phyloP scores from a whole-genome alignment of 768 basidiomycete species.

The Rhodotorula taiwanensis region DNA sequence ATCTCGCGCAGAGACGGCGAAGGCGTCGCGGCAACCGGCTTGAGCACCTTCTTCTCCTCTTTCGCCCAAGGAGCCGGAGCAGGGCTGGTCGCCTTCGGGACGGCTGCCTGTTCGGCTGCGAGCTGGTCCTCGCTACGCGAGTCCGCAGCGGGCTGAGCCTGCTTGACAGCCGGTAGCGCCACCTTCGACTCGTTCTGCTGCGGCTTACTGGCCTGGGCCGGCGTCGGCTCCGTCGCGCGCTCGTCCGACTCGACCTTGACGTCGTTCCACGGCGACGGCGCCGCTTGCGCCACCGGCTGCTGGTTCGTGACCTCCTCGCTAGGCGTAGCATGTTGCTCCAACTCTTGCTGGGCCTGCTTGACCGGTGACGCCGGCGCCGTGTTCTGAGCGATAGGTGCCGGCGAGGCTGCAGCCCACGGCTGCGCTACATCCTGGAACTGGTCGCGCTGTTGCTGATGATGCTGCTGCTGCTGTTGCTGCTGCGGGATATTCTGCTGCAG shows the following conservation, averaged over 20 bases:
- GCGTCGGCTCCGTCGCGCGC: no score
- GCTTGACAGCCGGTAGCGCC: not conserved
- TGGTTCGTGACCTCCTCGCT: not conserved
- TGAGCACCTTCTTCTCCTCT: slow-evolving; percentile 9
- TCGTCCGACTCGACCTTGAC: no score
- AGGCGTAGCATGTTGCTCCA: no score
- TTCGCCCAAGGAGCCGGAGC: slow-evolving; percentile 52
- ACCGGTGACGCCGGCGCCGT: no score
- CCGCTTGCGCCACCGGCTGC: not conserved
- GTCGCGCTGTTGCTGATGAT: no score
- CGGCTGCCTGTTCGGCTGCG: not conserved
- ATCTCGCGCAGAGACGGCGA: slow-evolving; percentile 80
- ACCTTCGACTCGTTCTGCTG: slow-evolving; percentile 13
- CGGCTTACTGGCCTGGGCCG: not conserved
- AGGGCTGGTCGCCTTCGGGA: slow-evolving; percentile 47
- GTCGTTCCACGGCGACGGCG: slow-evolving; percentile 3
- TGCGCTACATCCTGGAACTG: no score
- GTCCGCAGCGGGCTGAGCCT: no score
- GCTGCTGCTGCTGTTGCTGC: slow-evolving; percentile 9
- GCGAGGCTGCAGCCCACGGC: no score
- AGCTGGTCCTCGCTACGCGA: no score
- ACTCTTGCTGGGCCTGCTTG: no score
- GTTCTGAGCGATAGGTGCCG: no score
- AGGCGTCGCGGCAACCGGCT: slow-evolving; percentile 15
- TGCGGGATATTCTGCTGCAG: not conserved